Percentiles rank a stretch among this genome's conserved stretches.
Conservation (phyloP, 1,139 yeast species). For the Groenewaldozyma sp. region DNA sequence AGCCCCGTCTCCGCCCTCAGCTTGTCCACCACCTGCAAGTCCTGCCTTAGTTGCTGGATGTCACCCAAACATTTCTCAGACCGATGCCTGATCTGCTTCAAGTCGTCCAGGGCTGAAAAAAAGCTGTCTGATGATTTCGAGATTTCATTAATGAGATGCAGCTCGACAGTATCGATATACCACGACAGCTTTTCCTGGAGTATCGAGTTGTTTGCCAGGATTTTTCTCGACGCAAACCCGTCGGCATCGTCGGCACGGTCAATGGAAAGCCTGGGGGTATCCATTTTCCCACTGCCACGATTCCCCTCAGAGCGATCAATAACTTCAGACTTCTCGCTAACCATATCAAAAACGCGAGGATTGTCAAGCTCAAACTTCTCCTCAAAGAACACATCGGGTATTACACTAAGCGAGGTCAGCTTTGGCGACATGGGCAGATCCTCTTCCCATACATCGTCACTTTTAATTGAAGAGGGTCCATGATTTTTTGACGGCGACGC, state of each 20-base stretch:
- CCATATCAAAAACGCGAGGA: slow-evolving; percentile 72
- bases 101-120: slow-evolving; percentile 73
- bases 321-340: slow-evolving; percentile 47
- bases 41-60: slow-evolving; percentile 38
- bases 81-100: slow-evolving; percentile 51
- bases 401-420: slow-evolving; percentile 29
- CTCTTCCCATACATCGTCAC: background rate
- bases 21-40: slow-evolving; percentile 33
- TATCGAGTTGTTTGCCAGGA: slow-evolving; percentile 40
- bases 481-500: background rate
- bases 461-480: background rate
- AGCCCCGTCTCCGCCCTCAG: slow-evolving; percentile 47
- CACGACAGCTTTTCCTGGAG: slow-evolving; percentile 76
- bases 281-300: slow-evolving; percentile 5
- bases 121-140: slow-evolving; percentile 78
- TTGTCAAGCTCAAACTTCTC: slow-evolving; percentile 74
- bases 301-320: slow-evolving; percentile 10
- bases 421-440: background rate
- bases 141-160: slow-evolving; percentile 70
- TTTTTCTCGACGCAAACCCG: slow-evolving; percentile 17
- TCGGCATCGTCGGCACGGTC: slow-evolving; percentile 12
- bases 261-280: background rate
- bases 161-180: slow-evolving; percentile 78
- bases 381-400: slow-evolving; percentile 64
- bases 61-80: slow-evolving; percentile 44